These are phyloP conservation scores for Afroboletus lepidellus DNA, from an alignment of 1,284 basidiomycete species.

Conservation along the genomic window DNA sequence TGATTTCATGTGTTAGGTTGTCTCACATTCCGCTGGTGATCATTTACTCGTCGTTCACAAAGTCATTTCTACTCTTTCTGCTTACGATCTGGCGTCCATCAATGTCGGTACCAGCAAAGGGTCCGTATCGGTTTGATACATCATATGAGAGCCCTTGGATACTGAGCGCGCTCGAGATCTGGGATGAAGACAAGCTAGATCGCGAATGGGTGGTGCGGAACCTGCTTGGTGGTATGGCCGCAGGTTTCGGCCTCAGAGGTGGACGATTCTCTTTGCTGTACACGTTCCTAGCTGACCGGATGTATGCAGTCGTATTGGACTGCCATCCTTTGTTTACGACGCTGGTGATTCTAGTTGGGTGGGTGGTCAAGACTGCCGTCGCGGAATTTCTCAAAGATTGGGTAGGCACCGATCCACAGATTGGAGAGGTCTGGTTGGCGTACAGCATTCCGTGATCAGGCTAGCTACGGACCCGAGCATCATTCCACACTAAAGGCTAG, in stretches of 20 bases:
- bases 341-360: constrained; percentile 73
- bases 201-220: constrained; percentile 85
- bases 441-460: constrained; percentile 79
- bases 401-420: constrained; percentile 54
- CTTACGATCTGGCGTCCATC: constrained; percentile 81
- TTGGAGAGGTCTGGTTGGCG: constrained; percentile 65
- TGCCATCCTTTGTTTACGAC: constrained; percentile 77
- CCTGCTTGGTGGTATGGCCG: constrained; percentile 81
- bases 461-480: neutral
- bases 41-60: constrained; percentile 85
- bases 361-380: constrained; percentile 68
- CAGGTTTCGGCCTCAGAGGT: constrained; percentile 69
- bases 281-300: constrained; percentile 25
- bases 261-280: constrained; percentile 2
- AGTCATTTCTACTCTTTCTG: constrained; percentile 80
- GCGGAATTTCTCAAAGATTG: constrained; percentile 61
- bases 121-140: constrained; percentile 26
- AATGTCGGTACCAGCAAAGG: constrained; percentile 21
- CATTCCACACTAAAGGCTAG: neutral
- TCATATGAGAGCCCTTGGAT: constrained; percentile 36
- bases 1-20: constrained; percentile 42
- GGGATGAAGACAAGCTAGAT: constrained; percentile 70
- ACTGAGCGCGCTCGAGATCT: constrained; percentile 42
- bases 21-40: constrained; percentile 77
- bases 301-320: constrained; percentile 63